A percentile compares a stretch with the other conserved stretches of the same genome.
Conservation (phyloP, 108 stramenopile genomes). For the Skeletonema potamos region DNA sequence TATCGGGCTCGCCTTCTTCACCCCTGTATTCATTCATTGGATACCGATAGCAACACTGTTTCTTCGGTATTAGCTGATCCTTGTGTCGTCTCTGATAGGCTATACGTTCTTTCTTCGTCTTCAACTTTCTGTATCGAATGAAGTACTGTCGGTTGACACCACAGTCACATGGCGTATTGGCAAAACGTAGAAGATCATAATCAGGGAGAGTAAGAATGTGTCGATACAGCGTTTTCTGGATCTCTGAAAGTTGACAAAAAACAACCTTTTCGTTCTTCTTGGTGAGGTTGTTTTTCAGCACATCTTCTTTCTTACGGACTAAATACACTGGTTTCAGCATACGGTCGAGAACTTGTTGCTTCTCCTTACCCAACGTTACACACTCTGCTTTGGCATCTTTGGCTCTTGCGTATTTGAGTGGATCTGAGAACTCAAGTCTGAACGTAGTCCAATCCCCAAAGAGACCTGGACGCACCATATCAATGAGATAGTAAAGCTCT, state of each 20-base stretch:
- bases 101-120: conserved; percentile 61
- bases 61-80: conserved; percentile 42
- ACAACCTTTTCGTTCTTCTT: conserved; percentile 77
- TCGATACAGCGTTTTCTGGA: conserved; percentile 79
- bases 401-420: conserved; percentile 66
- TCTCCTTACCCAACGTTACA: conserved; percentile 30
- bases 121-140: conserved; percentile 46
- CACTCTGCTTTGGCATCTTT: conserved; percentile 50
- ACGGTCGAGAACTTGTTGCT: conserved; percentile 45
- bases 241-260: conserved; percentile 71
- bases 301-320: conserved; percentile 63
- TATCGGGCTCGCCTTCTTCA: conserved; percentile 30
- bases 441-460: conserved; percentile 66
- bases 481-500: conserved; percentile 74
- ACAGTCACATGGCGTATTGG: conserved; percentile 80
- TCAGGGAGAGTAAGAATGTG: conserved; percentile 80
- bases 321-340: conserved; percentile 53
- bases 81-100: conserved; percentile 67
- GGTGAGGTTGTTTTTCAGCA: conserved; percentile 64
- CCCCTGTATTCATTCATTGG: conserved; percentile 55
- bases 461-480: conserved; percentile 66
- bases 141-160: conserved; percentile 76
- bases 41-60: conserved; percentile 59
- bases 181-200: conserved; percentile 58
- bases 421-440: conserved; percentile 41